Evolutionary conservation across 1,284 basidiomycete species (phyloP).

Genomic region (Rhodotorula sp.): DNA sequence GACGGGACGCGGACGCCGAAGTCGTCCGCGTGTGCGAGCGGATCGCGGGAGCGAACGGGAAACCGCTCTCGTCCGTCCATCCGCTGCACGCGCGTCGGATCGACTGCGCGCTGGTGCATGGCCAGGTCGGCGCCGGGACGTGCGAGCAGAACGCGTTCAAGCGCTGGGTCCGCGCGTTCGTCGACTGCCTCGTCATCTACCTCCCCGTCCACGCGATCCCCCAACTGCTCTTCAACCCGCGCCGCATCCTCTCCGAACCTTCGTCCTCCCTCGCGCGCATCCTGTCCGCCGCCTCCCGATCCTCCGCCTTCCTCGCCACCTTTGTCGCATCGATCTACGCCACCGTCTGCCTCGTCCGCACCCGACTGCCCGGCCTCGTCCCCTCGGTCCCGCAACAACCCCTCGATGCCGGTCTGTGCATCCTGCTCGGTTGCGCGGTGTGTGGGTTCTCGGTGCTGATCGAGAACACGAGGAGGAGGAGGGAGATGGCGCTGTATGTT

Average conservation of each 20-base stretch:
- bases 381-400: slow-evolving; percentile 36
- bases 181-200: slow-evolving; percentile 49
- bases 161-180: slow-evolving; percentile 47
- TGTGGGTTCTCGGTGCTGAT: slow-evolving; percentile 46
- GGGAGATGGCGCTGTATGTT: slow-evolving; percentile 51
- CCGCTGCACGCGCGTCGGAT: slow-evolving; percentile 37
- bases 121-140: slow-evolving; percentile 44
- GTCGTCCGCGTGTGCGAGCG: slow-evolving; percentile 22
- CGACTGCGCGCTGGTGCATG: slow-evolving; percentile 50
- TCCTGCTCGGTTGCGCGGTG: slow-evolving; percentile 38
- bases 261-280: slow-evolving; percentile 41
- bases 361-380: slow-evolving; percentile 23
- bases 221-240: slow-evolving; percentile 46
- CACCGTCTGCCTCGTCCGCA: slow-evolving; percentile 36
- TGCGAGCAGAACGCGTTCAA: slow-evolving; percentile 48
- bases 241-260: slow-evolving; percentile 40
- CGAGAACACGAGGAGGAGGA: slow-evolving; percentile 49
- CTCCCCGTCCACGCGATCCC: slow-evolving; percentile 50
- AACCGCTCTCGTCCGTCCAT: neutral
- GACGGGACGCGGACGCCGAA: slow-evolving; percentile 35
- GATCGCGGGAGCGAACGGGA: slow-evolving; percentile 10
- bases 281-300: slow-evolving; percentile 45
- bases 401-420: slow-evolving; percentile 45
- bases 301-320: slow-evolving; percentile 49
- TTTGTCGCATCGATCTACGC: slow-evolving; percentile 48